Evolutionary conservation across 2,329 filamentous ascomycete genomes (phyloP).

Genomic region (Macroventuria anomochaeta): DNA sequence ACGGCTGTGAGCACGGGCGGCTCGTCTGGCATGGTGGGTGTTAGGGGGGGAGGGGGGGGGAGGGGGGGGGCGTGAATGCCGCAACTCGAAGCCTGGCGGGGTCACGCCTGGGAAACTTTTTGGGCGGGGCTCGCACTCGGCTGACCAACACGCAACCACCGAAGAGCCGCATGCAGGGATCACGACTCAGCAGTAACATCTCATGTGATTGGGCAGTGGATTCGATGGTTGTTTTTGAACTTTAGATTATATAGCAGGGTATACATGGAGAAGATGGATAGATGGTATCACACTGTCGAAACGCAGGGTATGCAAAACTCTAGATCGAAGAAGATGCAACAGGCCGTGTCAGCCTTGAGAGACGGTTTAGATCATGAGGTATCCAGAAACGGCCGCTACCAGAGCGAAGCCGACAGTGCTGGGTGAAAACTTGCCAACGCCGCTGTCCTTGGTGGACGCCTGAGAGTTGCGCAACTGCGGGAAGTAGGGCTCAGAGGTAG

Average conservation of each 20-base stretch:
- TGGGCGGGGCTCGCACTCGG: conserved; percentile 4
- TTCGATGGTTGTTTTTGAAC: background rate
- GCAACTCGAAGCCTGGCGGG: conserved; percentile 1
- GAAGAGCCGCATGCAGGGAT: conserved; percentile 14
- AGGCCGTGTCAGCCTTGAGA: background rate
- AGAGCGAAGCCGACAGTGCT: conserved; percentile 28
- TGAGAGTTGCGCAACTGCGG: conserved; percentile 31
- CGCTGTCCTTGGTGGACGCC: conserved; percentile 21
- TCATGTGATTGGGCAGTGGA: background rate
- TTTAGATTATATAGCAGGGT: background rate
- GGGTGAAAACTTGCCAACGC: conserved; percentile 33
- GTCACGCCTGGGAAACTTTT: conserved; percentile 7
- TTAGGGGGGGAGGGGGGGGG: conserved; percentile 17
- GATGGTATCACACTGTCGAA: conserved; percentile 12
- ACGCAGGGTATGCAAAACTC: conserved; percentile 8
- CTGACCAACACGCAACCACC: conserved; percentile 2
- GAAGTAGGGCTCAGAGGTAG: conserved; percentile 35
- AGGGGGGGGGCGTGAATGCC: conserved; percentile 12
- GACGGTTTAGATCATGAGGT: conserved; percentile 21
- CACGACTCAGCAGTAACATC: too few species aligned
- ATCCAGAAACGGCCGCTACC: conserved; percentile 26
- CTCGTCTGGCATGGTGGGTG: conserved; percentile 44
- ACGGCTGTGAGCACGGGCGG: conserved; percentile 74
- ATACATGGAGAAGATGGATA: conserved; percentile 1
- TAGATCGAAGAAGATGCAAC: background rate